phyloP scores from a whole-genome alignment of 2,329 filamentous ascomycete species.

The Harringtonia aguacate region DNA sequence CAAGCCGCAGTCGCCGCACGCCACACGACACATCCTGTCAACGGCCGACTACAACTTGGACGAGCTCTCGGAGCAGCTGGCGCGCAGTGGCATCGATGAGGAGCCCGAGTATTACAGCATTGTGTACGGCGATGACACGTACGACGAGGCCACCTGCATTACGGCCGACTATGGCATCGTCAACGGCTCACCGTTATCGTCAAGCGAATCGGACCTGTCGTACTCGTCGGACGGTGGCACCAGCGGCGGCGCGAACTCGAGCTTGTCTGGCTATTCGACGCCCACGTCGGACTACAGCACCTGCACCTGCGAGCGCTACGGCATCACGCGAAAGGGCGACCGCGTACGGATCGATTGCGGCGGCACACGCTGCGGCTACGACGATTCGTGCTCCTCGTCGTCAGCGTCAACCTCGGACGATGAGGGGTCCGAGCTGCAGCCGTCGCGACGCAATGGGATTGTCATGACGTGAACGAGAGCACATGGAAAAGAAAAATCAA shows the following conservation, averaged over 20 bases:
- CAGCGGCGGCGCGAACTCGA: constrained; percentile 47
- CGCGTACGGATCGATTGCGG: constrained; percentile 95
- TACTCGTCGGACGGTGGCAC: constrained; percentile 65
- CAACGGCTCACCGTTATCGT: constrained; percentile 48
- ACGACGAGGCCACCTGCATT: constrained; percentile 15
- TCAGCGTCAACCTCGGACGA: constrained; percentile 44
- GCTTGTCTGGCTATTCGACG: constrained; percentile 68
- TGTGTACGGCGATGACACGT: constrained; percentile 21
- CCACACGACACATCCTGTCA: constrained; percentile 70
- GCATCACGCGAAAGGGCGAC: constrained; percentile 86
- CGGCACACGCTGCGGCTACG: constrained; percentile 76
- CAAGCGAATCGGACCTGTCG: constrained; percentile 53
- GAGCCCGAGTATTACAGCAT: constrained; percentile 26
- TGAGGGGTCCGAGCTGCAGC: constrained; percentile 37
- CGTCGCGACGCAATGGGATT: constrained; percentile 53
- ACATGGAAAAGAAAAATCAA: background rate
- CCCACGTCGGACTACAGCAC: constrained; percentile 63
- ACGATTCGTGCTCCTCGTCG: constrained; percentile 62
- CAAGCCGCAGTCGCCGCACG: constrained; percentile 78
- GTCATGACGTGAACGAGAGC: constrained; percentile 32
- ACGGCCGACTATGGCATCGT: constrained; percentile 40
- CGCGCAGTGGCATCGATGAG: constrained; percentile 17
- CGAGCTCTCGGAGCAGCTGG: constrained; percentile 68
- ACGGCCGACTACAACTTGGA: constrained; percentile 70
- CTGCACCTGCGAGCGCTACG: constrained; percentile 94